phyloP scores from a whole-genome alignment of 306 rosid species.

The Cucurbita argyrosperma region DNA sequence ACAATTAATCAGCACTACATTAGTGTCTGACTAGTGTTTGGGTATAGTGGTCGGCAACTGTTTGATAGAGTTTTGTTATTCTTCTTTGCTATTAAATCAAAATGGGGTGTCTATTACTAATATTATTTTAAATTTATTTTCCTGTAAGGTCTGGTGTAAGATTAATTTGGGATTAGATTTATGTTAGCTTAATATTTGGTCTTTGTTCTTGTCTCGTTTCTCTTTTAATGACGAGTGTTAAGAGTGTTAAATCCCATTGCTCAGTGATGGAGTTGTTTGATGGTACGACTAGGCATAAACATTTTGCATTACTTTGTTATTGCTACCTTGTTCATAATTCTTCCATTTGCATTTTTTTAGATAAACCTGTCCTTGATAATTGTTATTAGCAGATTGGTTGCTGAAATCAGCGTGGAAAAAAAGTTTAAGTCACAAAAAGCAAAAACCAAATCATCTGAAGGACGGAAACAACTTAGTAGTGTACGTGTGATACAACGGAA shows the following conservation, averaged over 20 bases:
- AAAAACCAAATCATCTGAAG: constrained; percentile 70
- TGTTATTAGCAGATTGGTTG: constrained; percentile 36
- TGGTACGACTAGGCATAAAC: background rate
- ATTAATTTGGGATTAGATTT: background rate
- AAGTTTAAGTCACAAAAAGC: constrained; percentile 69
- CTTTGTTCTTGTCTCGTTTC: background rate
- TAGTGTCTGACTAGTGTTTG: background rate
- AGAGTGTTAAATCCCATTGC: background rate
- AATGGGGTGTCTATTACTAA: background rate
- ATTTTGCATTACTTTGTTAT: background rate
- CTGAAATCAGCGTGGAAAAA: constrained; percentile 58
- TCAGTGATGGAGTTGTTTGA: background rate
- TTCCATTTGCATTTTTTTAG: background rate
- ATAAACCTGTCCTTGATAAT: background rate
- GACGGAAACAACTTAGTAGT: constrained; percentile 88
- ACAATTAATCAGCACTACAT: background rate
- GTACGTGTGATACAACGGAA: constrained; percentile 98
- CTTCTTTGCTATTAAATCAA: background rate
- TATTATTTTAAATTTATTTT: too few species aligned
- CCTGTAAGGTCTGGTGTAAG: background rate
- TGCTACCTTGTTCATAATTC: background rate
- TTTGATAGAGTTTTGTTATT: background rate
- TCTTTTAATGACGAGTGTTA: background rate
- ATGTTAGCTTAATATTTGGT: background rate
- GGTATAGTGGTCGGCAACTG: background rate